These are phyloP conservation scores for Daldinia loculata DNA, from an alignment of 495 filamentous ascomycete genomes.

Conservation along the genomic window DNA sequence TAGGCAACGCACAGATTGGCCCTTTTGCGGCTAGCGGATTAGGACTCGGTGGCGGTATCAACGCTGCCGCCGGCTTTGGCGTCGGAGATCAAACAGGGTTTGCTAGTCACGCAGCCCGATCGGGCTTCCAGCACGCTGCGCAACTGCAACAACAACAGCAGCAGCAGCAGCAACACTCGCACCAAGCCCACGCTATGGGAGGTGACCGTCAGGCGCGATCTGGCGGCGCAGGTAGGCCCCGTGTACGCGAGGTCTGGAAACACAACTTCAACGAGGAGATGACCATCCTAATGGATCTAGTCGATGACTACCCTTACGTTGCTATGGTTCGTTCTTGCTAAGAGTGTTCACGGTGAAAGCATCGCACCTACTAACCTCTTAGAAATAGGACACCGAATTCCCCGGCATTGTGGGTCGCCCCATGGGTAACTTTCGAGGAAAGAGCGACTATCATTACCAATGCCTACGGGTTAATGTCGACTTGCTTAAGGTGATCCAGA, in stretches of 20 bases:
- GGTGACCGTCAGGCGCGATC: slow-evolving; percentile 53
- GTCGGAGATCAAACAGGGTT: slow-evolving; percentile 80
- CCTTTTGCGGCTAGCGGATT: slow-evolving; percentile 71
- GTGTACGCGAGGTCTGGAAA: slow-evolving; percentile 96
- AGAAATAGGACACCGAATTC: slow-evolving; percentile 91
- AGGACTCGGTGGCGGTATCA: slow-evolving; percentile 63
- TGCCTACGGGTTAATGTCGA: slow-evolving; percentile 97
- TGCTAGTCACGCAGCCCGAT: slow-evolving; percentile 87
- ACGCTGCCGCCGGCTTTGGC: slow-evolving; percentile 58
- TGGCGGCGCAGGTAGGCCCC: slow-evolving; percentile 63
- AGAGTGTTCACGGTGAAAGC: not conserved
- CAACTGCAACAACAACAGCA: slow-evolving; percentile 73
- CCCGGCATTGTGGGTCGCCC: slow-evolving; percentile 94
- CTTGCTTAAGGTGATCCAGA: slow-evolving; percentile 94
- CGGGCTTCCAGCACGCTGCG: slow-evolving; percentile 83
- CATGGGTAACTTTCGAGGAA: slow-evolving; percentile 90
- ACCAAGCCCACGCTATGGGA: slow-evolving; percentile 60
- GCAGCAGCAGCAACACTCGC: slow-evolving; percentile 54
- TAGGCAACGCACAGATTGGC: slow-evolving; percentile 68
- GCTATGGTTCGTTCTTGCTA: slow-evolving; percentile 76
- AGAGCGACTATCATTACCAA: slow-evolving; percentile 98
- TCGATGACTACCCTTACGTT: slow-evolving; percentile 92
- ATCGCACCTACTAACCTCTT: slow-evolving; percentile 37
- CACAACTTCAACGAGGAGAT: slow-evolving; percentile 92
- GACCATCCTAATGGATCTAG: slow-evolving; percentile 75